Conservation (phyloP, 805 yeast genomes). For the Lipomyces orientalis region DNA sequence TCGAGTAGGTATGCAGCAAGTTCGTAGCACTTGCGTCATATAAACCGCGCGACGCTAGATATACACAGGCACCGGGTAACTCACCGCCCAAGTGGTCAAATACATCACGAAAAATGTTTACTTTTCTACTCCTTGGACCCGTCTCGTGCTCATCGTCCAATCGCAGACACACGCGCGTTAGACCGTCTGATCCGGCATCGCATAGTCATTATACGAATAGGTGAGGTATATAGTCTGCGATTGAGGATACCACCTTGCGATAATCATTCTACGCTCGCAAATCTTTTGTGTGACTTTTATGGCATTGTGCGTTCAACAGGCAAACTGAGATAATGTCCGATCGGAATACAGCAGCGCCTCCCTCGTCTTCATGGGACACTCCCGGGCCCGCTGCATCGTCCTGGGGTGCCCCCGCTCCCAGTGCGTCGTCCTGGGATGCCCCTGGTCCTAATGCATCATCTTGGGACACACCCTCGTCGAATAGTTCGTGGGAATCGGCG, state of each 20-base stretch:
- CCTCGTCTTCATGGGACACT: too few species aligned
- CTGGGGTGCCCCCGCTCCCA: not conserved
- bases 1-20: not conserved
- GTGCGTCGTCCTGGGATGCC: not conserved
- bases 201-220: not conserved
- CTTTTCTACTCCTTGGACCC: not conserved
- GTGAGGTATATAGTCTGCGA: not conserved
- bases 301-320: not conserved
- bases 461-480: not conserved
- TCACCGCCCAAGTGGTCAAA: not conserved
- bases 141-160: not conserved
- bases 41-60: not conserved
- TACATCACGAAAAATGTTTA: not conserved
- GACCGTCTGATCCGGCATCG: not conserved
- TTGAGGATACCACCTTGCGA: not conserved
- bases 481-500: not conserved
- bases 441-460: not conserved
- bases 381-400: not conserved
- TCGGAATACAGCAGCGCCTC: not conserved
- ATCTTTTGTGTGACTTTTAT: not conserved
- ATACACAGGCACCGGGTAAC: not conserved
- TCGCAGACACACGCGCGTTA: not conserved
- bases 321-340: not conserved
- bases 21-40: not conserved
- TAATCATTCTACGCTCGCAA: not conserved